Evolutionary conservation across 495 filamentous ascomycete species (phyloP), one percentile per base, ranked within the genome.

Genomic region (Schizothecium vesticola): DNA sequence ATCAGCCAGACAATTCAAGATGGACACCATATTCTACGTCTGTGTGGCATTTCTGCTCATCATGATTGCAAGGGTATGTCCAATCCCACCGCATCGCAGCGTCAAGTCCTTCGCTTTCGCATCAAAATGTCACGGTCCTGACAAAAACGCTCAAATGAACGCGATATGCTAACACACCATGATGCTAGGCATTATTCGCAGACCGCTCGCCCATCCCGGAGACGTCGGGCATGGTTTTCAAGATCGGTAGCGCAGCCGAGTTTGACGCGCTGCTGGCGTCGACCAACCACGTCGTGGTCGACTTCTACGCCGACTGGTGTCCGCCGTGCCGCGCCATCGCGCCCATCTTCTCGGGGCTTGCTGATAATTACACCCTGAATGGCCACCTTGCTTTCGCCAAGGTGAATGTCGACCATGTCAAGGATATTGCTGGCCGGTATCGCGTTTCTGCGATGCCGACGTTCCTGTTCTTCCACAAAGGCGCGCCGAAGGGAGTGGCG

Each of bases 401-500:
- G 74, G 83, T 86, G 67, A 78, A 88, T 74, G 85, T 88, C 33
- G 86, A 87, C 72, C 68, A 69, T 24, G 81, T 80, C 61, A 76
- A 80, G 67, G 81, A 82, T n/a, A 71, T 83, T 31, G 84, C 84
- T 22, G 61, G 73, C 12, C 71, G 71, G 55, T 83, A 84, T 68
- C 76, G 76, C 36, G 76, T 88, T 29, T 71, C 75, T 65, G 89
- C 87, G 36, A 88, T 91, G 85, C 92, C 92, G 3, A 94, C 92
- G 57, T 94, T 96, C 81, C 80, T 94, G 66, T 87, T 95, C 73
- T 92, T 96, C 82, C 88, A 93, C 77, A 86, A 89, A 58, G 86
- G 88, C 63, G 78, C 83, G 61, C 84, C 88, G 66, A 84, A 66
- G 56, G 63, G 68, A 2, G 63, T 64, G 36, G 51, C 36, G 3